These are phyloP conservation scores for Ceratobasidium sp. DNA, from an alignment of 1,284 basidiomycete species.

Conservation along the genomic window DNA sequence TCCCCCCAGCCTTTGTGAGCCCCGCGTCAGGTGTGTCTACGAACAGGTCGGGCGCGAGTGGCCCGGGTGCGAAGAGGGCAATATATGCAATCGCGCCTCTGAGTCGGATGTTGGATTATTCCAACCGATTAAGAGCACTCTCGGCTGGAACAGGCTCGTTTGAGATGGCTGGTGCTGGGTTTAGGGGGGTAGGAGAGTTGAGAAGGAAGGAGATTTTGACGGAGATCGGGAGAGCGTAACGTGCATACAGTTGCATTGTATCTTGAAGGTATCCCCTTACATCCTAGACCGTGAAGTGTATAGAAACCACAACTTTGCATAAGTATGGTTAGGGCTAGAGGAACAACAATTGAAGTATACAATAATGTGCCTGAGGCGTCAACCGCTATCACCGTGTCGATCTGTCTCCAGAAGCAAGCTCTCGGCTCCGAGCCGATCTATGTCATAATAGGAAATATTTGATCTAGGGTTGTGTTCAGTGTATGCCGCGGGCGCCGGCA, in stretches of 20 bases:
- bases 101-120: constrained; percentile 81
- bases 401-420: background rate
- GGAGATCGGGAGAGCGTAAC: constrained; percentile 73
- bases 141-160: constrained; percentile 84
- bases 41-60: constrained; percentile 43
- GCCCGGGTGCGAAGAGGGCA: constrained; percentile 58
- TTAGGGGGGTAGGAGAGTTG: constrained; percentile 65
- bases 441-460: background rate
- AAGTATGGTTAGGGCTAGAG: background rate
- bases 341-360: background rate
- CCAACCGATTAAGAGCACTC: constrained; percentile 75
- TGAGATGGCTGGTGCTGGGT: constrained; percentile 79
- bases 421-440: background rate
- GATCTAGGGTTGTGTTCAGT: background rate
- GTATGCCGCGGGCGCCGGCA: background rate
- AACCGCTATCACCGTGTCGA: background rate
- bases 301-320: background rate
- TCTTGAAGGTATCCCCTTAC: background rate
- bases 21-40: constrained; percentile 61
- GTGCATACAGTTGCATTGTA: constrained; percentile 1
- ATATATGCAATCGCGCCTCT: constrained; percentile 76
- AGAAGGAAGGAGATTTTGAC: constrained; percentile 72
- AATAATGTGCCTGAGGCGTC: background rate
- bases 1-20: constrained; percentile 74
- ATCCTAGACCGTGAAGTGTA: background rate